Base-by-base conservation (phyloP, 441 rosid genomes). In the Populus trichocarpa region DNA sequence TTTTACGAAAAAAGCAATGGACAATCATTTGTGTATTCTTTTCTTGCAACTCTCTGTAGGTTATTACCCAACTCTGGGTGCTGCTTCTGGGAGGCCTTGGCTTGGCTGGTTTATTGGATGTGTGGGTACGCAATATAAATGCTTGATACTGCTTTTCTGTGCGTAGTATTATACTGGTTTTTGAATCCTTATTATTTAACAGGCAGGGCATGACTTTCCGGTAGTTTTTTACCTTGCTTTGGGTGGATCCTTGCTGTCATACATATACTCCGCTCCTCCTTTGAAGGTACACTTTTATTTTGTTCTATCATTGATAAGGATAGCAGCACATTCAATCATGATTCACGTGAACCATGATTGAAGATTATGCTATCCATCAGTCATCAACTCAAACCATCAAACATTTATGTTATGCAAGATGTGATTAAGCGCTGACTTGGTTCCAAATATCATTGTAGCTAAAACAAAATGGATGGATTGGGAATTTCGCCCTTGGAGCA, bases 401-500 rank as follows among this genome's bases (percentile, higher is more conserved):
- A 26, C 28, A 50, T 73, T 38, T 63, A 67, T 80, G 35, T 74
- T 36, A 40, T 46, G 28, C 70, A 75, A 71, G 67, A 72, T 68
- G 63, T 75, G 81, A 78, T 76, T 75, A 72, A 65, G 73, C 72
- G 63, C 85, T 84, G 73, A 84, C 59, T 25, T 26, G 68, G 74
- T 72, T 79, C 20, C 42, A 64, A 78, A 69, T 76, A 30, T 79
- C 38, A 23, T 83, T 88, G 84, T 90, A 96, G 99, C 93, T 96
- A 83, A 96, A 96, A 84, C 99, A 93, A 88, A 96, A 93, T 84
- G 99, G 99, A 69, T 96, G 98, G 97, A 84, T 96, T 67, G 99
- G 99, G 78, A 96, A 96, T 85, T 93, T 93, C 75, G 98, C 99
- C 59, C 84, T 96, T 71, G 99, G 99, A 80, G 93, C 97, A 77